Conservation (phyloP, 1,284 basidiomycete genomes). For the Ustilago crameri region DNA sequence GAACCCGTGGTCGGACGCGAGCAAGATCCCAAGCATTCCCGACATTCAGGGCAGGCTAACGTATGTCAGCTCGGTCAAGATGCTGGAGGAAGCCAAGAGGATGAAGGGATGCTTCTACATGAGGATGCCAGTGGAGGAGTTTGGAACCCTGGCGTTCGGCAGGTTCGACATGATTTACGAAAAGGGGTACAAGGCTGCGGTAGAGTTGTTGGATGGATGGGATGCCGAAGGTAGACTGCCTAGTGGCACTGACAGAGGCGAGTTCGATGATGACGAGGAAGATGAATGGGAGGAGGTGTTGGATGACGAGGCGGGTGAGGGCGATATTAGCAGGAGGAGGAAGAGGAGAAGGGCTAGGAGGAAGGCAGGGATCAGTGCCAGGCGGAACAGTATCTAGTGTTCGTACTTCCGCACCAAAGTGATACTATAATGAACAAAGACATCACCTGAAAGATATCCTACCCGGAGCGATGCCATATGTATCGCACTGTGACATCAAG, state of each 20-base stretch:
- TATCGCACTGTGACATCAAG: too few relatives aligned
- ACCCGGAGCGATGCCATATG: too few relatives aligned
- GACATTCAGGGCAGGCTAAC: conserved; percentile 95
- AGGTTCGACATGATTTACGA: conserved; percentile 76
- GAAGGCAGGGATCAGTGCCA: conserved; percentile 46
- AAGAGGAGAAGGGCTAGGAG: conserved; percentile 17
- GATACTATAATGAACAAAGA: background rate
- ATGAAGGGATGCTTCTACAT: conserved; percentile 90
- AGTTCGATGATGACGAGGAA: conserved; percentile 20
- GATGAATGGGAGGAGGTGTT: conserved; percentile 19
- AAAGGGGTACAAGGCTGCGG: conserved; percentile 82
- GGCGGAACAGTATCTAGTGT: conserved; percentile 51
- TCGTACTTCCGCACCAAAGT: background rate
- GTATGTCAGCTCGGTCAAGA: conserved; percentile 95
- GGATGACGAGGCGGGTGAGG: conserved; percentile 10
- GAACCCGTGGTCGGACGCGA: conserved; percentile 74
- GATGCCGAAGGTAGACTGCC: conserved; percentile 84
- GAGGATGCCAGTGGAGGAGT: conserved; percentile 82
- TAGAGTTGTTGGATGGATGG: conserved; percentile 80
- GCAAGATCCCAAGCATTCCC: conserved; percentile 88
- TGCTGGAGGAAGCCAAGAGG: conserved; percentile 91
- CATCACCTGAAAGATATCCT: too few relatives aligned
- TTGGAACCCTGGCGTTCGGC: conserved; percentile 65
- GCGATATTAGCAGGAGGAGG: conserved; percentile 11
- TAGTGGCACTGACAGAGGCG: conserved; percentile 72